Conservation (phyloP, 1,284 basidiomycete genomes). For the Thecaphora thlaspeos region DNA sequence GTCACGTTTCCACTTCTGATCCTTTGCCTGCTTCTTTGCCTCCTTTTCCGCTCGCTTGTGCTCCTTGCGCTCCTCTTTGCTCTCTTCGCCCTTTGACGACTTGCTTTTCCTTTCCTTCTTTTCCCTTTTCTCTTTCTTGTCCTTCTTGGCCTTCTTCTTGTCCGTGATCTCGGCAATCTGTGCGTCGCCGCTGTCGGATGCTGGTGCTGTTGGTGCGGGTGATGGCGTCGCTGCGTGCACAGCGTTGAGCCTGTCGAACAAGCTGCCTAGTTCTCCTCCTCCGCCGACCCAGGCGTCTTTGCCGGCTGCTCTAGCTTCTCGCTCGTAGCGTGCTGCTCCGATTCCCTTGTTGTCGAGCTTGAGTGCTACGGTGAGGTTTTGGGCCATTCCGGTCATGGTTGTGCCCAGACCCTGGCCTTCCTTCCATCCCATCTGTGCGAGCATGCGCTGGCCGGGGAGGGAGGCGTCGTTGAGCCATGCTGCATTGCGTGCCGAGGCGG, state of each 20-base stretch:
- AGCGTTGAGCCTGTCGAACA: slow-evolving; percentile 55
- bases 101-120: slow-evolving; percentile 12
- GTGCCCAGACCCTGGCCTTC: slow-evolving; percentile 50
- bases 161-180: slow-evolving; percentile 4
- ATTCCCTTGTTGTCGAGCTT: slow-evolving; percentile 58
- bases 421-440: slow-evolving; percentile 56
- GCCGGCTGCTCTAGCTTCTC: slow-evolving; percentile 45
- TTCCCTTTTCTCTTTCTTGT: slow-evolving; percentile 19
- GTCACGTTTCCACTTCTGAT: slow-evolving; percentile 22
- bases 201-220: slow-evolving; percentile 15
- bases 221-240: slow-evolving; percentile 33
- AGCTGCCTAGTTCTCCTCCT: slow-evolving; percentile 50
- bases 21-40: slow-evolving; percentile 6
- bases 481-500: slow-evolving; percentile 44
- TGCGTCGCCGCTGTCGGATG: slow-evolving; percentile 2
- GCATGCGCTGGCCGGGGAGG: slow-evolving; percentile 54
- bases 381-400: slow-evolving; percentile 40
- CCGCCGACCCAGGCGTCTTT: slow-evolving; percentile 53
- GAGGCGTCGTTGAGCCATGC: slow-evolving; percentile 52
- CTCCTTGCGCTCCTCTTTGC: slow-evolving; percentile 9
- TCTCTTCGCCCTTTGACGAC: slow-evolving; percentile 7
- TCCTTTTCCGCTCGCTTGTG: slow-evolving; percentile 4
- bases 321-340: slow-evolving; percentile 49
- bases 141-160: slow-evolving; percentile 15
- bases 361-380: slow-evolving; percentile 47